Base-by-base conservation (phyloP, 208 protist genomes). In the Porcisia hertigi region DNA sequence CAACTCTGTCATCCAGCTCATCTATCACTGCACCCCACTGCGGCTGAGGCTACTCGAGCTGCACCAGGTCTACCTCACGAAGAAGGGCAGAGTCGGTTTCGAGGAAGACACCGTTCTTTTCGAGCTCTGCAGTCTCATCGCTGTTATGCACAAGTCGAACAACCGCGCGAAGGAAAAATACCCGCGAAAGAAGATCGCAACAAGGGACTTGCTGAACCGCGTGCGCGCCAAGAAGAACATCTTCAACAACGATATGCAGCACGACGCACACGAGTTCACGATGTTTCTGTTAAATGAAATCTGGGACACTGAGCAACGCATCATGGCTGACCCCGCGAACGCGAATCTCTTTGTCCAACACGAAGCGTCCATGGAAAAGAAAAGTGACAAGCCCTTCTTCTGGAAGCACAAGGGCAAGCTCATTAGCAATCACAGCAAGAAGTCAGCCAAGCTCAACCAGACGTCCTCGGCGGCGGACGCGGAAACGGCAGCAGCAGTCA, bases 221-320 rank as follows among this genome's bases (percentile, higher is more conserved):
- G 87, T 96, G 58, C 67, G 80, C 45, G 67, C 80, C 23, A 80
- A 84, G 58, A 95, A 94, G 75, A 53, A 85, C 7, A 74, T 77
- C 39, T 98, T 98, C 81, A 82, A 89, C 72, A 94, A 91, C 77
- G 79, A 81, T 69, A 81, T 86, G 81, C 94, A 98, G 83, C 93
- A 97, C n/a, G 94, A 98, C 80, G 92, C 94, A 7, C 94, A 98
- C 77, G 94, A 98, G 83, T 97, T 97, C 82, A 77, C 88, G 14
- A 89, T 96, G 83, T 98, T 95, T 71, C 25, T 98, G n/a, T 69
- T 98, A 23, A 96, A 91, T 69, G 88, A 90, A 64, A 94, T 98
- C 53, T 87, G 90, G 14, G 92, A 98, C 34, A 89, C 84, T 57
- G 90, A 96, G 72, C 80, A 84, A 67, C 76, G 73, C n/a, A 92